Conservation (phyloP, 2,329 filamentous ascomycete species). For the Geosmithia flava region DNA sequence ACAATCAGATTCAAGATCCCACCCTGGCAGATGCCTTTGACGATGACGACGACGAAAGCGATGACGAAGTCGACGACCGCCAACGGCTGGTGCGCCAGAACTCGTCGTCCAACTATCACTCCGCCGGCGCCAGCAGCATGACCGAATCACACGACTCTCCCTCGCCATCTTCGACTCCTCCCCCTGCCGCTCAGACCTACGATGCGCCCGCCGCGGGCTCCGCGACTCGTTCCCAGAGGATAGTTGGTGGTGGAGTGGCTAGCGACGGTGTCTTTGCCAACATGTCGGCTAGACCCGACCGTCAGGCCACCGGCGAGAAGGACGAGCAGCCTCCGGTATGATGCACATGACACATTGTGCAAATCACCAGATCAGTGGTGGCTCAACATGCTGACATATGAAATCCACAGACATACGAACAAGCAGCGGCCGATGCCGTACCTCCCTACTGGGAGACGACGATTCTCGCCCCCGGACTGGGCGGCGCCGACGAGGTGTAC, state of each 20-base stretch:
- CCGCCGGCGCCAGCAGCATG: neutral
- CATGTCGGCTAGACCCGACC: slow-evolving; percentile 77
- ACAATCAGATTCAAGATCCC: slow-evolving; percentile 44
- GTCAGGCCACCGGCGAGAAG: slow-evolving; percentile 55
- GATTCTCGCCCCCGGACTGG: slow-evolving; percentile 83
- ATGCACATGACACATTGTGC: slow-evolving; percentile 10
- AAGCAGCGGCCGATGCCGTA: slow-evolving; percentile 90
- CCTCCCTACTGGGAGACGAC: slow-evolving; percentile 99
- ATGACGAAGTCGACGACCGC: slow-evolving; percentile 62
- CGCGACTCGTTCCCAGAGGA: slow-evolving; percentile 10
- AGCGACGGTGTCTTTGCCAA: slow-evolving; percentile 97
- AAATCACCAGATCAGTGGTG: neutral
- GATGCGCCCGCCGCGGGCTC: neutral
- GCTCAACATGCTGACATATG: slow-evolving; percentile 18
- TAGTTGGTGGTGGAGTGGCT: slow-evolving; percentile 58
- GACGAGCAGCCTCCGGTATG: slow-evolving; percentile 90
- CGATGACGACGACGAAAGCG: slow-evolving; percentile 66
- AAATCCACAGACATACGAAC: slow-evolving; percentile 72
- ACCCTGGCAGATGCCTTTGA: slow-evolving; percentile 92
- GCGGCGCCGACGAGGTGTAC: slow-evolving; percentile 88
- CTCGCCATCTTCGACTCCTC: slow-evolving; percentile 11
- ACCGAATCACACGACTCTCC: slow-evolving; percentile 12
- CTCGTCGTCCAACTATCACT: slow-evolving; percentile 14
- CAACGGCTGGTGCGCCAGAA: slow-evolving; percentile 72
- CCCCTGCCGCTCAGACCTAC: neutral